These are phyloP conservation scores for Entomortierella chlamydospora DNA, from an alignment of 192 early-diverging fungal genomes.

Conservation along the genomic window DNA sequence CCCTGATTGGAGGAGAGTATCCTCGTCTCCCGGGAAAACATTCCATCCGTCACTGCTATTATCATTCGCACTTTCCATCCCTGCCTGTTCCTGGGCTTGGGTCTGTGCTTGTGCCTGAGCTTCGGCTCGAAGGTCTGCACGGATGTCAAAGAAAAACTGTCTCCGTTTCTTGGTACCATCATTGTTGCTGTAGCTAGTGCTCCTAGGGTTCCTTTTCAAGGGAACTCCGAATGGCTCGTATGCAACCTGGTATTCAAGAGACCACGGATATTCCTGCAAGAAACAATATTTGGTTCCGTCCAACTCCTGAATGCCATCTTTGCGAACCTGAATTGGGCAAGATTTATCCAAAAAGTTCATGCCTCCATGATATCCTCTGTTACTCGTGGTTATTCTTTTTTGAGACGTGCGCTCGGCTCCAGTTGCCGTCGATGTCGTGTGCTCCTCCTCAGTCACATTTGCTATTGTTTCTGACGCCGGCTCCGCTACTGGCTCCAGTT, in stretches of 20 bases:
- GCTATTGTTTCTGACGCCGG: not conserved
- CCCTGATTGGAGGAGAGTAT: no score
- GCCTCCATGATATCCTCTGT: constrained; percentile 33
- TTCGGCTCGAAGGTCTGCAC: constrained; percentile 3
- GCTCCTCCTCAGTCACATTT: not conserved
- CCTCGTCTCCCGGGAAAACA: no score
- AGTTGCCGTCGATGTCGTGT: not conserved
- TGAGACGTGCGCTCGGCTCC: not conserved
- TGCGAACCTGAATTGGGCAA: constrained; percentile 30
- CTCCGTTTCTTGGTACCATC: not conserved
- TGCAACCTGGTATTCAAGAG: constrained; percentile 30
- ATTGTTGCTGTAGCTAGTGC: no score
- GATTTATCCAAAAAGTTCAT: constrained; percentile 49
- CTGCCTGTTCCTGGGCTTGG: not conserved
- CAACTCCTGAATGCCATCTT: constrained; percentile 14
- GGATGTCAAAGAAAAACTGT: constrained; percentile 20
- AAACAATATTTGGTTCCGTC: constrained; percentile 34
- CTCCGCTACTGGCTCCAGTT: not conserved
- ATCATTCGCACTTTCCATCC: not conserved
- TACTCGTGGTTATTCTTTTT: not conserved
- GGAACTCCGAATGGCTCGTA: constrained; percentile 1
- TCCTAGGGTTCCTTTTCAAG: no score
- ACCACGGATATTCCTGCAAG: constrained; percentile 36
- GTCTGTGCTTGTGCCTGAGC: not conserved
- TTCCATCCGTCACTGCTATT: not conserved